Base-by-base conservation (phyloP, 129 eudicot species). In the Flaveria brownii region DNA sequence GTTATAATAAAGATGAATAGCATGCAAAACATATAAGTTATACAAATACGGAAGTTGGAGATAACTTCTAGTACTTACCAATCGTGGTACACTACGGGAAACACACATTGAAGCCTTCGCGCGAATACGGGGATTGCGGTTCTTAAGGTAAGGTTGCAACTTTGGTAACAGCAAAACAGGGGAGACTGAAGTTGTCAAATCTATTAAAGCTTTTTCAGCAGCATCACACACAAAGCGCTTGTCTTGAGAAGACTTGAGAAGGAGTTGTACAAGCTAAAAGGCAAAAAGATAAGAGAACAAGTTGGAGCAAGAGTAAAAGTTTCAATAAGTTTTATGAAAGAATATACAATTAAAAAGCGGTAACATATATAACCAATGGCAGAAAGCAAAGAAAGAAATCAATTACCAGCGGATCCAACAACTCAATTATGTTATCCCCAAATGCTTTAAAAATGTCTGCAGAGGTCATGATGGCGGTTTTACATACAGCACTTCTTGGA, bases 401-500 rank as follows among this genome's bases (percentile, higher is more conserved):
- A 56, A 59, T 66, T 88, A 90, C 93, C 91, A 92, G 28, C 23
- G 93, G 91, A 74, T 92, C 97, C 87, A 92, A 74, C 0, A 77
- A 82, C 66, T 90, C 94, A 52, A 92, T 72, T 26, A 90, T 73
- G 46, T 50, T 78, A 80, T 92, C 96, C 17, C 90, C 83, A 78
- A 81, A 92, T 51, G 91, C 90, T 78, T 83, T 82, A 77, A 92
- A 88, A 66, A 92, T 87, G 87, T 92, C 98, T 25, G 86, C 85
- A 57, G 81, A 89, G 16, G 96, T 85, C 96, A 92, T 86, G 66
- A 90, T 77, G 72, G 94, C 87, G 18, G 98, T 92, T 80, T 92
- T 92, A 71, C 93, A 89, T 54, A 92, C 86, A 77, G 96, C 98
- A 77, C 98, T 92, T 83, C 98, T 89, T 2, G 98, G 98, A 78